Base-by-base conservation (phyloP, 805 yeast genomes). In the Cyberlindnera veronae region DNA sequence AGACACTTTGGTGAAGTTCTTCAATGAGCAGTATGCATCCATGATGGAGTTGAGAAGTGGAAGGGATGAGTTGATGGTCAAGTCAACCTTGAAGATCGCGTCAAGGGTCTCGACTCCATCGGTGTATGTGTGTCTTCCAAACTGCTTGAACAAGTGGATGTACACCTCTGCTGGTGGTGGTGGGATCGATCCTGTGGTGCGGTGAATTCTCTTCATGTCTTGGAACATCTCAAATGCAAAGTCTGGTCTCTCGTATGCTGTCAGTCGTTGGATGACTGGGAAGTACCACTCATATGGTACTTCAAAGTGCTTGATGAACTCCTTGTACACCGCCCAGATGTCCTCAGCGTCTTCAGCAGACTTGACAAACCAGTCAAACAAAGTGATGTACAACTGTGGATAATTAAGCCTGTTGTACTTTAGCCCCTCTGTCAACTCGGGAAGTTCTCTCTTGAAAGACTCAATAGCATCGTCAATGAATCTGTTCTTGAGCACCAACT, bases 21-120 rank as follows among this genome's bases (percentile, higher is more conserved):
- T 77, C 24, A 81, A 55, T 32, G 76, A 67, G 26, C 80, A 66
- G 53, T 80, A 83, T 0, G 88, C 85, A 34, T 75, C 78, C 61
- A 85, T 69, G 29, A 83, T 60, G 2, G 80, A 58, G 56, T 85
- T 84, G 57, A 82, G 70, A 23, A 85, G 58, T 10, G 62, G 64
- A 10, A 80, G 69, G 48, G 81, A 81, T 43, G 78, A 71, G 42
- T 69, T 74, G 30, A 83, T 61, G 10, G 67, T 61, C 34, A 74
- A 49, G 45, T 85, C 95, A 71, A 81, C 72, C 41, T 83, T 79
- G 55, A 81, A 62, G 34, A 73, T 70, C 39, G 77, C 72, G 49
- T 84, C 87, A 3, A 85, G 59, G 42, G 79, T 82, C 35, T 67
- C 67, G 14, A 84, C 77, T 0, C 91, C 93, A 7, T 79, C 80